Conservation (phyloP, 2,329 filamentous ascomycete species). For the Macrophomina pseudophaseolina region DNA sequence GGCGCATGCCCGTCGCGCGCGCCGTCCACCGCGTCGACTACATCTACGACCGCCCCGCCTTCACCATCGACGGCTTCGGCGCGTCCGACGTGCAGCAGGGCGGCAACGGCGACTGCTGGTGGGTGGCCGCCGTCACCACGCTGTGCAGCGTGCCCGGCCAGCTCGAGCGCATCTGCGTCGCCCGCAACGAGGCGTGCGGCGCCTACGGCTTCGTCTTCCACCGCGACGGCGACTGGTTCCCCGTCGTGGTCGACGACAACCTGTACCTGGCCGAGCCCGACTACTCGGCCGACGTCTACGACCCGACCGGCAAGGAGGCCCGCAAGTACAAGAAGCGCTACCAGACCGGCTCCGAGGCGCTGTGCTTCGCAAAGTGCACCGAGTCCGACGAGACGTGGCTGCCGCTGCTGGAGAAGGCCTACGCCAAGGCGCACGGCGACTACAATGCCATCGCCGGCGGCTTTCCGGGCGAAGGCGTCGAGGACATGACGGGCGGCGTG, state of each 20-base stretch:
- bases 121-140: constrained; percentile 78
- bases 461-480: constrained; percentile 64
- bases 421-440: constrained; percentile 82
- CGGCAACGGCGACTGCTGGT: constrained; percentile 81
- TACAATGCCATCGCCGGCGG: constrained; percentile 76
- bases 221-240: constrained; percentile 72
- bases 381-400: constrained; percentile 83
- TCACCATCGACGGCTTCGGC: constrained; percentile 76
- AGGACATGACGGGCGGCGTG: constrained; percentile 69
- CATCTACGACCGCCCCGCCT: constrained; percentile 78
- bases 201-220: constrained; percentile 88
- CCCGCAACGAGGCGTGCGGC: constrained; percentile 71
- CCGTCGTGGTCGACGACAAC: constrained; percentile 89
- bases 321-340: constrained; percentile 71
- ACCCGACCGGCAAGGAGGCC: constrained; percentile 69
- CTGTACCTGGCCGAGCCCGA: constrained; percentile 77
- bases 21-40: constrained; percentile 59
- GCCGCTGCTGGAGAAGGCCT: constrained; percentile 79
- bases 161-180: constrained; percentile 76
- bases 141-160: constrained; percentile 72
- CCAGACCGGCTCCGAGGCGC: constrained; percentile 74
- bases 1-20: background rate
- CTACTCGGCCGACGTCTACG: constrained; percentile 73
- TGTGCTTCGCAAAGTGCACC: constrained; percentile 77
- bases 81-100: constrained; percentile 81